Conservation (phyloP, 1,284 basidiomycete species). For the Volvariella volvacea region DNA sequence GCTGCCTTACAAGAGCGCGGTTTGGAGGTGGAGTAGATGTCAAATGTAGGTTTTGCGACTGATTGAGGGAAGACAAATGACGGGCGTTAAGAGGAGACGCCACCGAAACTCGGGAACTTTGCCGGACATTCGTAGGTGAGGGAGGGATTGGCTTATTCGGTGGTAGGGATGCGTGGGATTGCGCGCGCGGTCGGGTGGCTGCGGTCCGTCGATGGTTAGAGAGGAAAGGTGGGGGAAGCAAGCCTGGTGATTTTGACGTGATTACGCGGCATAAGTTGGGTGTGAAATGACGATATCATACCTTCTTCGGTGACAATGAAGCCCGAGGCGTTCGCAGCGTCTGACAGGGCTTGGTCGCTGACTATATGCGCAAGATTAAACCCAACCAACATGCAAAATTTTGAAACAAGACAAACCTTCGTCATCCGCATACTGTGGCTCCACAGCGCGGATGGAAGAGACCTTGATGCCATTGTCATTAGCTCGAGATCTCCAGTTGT, state of each 20-base stretch:
- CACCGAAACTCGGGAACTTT: conserved; percentile 14
- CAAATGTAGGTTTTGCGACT: conserved; percentile 25
- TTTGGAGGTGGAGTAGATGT: conserved; percentile 65
- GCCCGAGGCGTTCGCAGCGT: conserved; percentile 31
- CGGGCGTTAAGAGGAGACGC: conserved; percentile 27
- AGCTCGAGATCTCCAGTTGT: conserved; percentile 67
- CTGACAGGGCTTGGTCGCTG: conserved; percentile 39
- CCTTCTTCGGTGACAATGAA: conserved; percentile 39
- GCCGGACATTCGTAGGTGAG: conserved; percentile 23
- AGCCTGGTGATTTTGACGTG: conserved; percentile 27
- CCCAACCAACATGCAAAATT: conserved; percentile 8
- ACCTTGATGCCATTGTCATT: conserved; percentile 68
- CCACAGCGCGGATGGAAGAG: conserved; percentile 26
- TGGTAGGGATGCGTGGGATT: conserved; percentile 36
- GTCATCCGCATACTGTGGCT: conserved; percentile 48
- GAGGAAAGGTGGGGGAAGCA: conserved; percentile 57
- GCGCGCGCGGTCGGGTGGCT: conserved; percentile 40
- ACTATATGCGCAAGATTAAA: conserved; percentile 34
- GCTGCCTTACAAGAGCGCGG: conserved; percentile 44
- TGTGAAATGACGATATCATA: conserved; percentile 14
- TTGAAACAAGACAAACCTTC: conserved; percentile 32
- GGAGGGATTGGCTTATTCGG: conserved; percentile 19
- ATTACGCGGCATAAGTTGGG: neutral
- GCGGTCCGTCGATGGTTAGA: conserved; percentile 45
- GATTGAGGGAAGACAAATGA: conserved; percentile 20